Base-by-base conservation (phyloP, 176 grass and related monocot species). In the Hordeum marinum region DNA sequence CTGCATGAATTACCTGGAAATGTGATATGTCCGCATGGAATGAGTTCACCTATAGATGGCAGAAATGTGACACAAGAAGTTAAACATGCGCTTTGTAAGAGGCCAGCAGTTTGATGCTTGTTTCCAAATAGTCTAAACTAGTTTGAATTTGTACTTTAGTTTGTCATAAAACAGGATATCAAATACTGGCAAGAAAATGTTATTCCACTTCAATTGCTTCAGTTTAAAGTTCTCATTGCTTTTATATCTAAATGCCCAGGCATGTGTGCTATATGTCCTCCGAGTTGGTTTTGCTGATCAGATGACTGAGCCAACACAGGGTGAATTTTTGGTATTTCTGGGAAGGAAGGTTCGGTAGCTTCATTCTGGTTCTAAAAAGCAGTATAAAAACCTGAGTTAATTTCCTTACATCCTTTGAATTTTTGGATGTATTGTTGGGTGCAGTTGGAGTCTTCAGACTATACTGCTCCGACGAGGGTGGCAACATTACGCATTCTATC, bases 281-380 rank as follows among this genome's bases (percentile, higher is more conserved):
- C 93, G 88, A 82, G 91, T 98, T 92, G 96, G 96, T 81, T 80
- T 96, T 81, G 84, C 93, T 59, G 96, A 98, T 74, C 96, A 96
- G 78, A 91, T 96, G 91, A 98, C 88, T 35, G 96, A 96, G 91
- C 94, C 90, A 5, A 83, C 90, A 9, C 93, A 98, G 34, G 86
- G 90, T 78, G 86, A 91, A 52, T 89, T 98, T 87, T 95, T 98
- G 69, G 86, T 95, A 88, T 89, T 96, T 88, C 88, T 96, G 54
- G 93, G 93, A 82, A 92, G 78, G 92, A 94, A 98, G 95, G 95
- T 98, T 90, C 68, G 86, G 0, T 40, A 63, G 14, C 50, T 85
- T 83, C 52, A 12, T 86, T 82, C 68, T 87, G 58, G 48, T 59
- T 52, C 64, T 26, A n/a, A 77, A 34, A 80, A 83, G 72, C 15